Evolutionary conservation across 2,329 filamentous ascomycete species (phyloP), one percentile per base, ranked within the genome.

Genomic region (Botrytis tulipae): DNA sequence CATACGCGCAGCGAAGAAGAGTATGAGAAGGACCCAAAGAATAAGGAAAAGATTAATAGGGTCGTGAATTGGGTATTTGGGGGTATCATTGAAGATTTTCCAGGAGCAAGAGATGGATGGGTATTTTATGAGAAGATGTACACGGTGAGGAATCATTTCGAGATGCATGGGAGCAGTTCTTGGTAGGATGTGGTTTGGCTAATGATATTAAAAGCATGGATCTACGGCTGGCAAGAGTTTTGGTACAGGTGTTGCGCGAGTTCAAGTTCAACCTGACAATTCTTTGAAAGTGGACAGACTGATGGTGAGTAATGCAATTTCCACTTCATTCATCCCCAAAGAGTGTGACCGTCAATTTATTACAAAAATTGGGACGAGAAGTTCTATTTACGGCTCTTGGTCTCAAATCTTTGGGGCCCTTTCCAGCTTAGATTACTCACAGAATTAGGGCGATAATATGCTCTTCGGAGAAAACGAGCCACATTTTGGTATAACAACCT

Each of bases 21-120:
- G 7, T 71, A 62, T 71, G 60, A 61, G 60, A 65, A 40, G 22
- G 57, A 71, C 1, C 59, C 32, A 22, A 1, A 22, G 29, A 63
- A 71, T 4, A 40, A 48, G 14, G n/a, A 69, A 37, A 16, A 22
- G 18, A 44, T 42, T 1, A 69, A 25, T 16, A 42, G 66, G 18
- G 66, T 69, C 5, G 66, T 69, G 18, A 69, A 69, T 69, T 69
- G 66, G 66, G 66, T 10, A 16, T 69, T 69, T 42, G 66, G 66
- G 12, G 66, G 66, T 14, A 32, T 69, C 6, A 25, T 69, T 32
- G 66, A 69, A 18, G 66, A 57, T 10, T 57, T 44, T 5, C 66
- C 48, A 1, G 48, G 66, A 4, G 25, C 66, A 20, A 57, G n/a
- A 20, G 66, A 57, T 42, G 66, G 66, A 1, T 69, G 66, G 66